Conservation (phyloP, 164 flowering plant species). For the Vitis amurensis region DNA sequence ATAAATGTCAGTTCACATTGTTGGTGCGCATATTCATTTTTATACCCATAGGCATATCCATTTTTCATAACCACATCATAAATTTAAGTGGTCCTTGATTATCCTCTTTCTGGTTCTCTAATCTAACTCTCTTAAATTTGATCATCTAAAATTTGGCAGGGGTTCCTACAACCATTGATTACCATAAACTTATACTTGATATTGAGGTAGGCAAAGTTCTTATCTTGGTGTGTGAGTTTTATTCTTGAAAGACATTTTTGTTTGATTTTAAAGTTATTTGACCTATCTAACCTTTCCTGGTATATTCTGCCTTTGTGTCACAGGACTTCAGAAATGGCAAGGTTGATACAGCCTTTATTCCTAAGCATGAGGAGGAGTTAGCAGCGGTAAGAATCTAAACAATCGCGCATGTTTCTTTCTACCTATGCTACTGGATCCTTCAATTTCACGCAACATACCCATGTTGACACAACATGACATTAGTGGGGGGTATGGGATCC, state of each 20-base stretch:
- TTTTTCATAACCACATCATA: too few species aligned
- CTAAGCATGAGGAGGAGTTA: conserved; percentile 89
- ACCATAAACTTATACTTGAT: conserved; percentile 96
- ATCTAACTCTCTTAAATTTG: neutral
- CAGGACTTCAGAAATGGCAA: conserved; percentile 96
- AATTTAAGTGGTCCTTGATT: neutral
- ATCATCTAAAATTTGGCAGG: conserved; percentile 44
- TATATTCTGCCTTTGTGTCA: conserved; percentile 11
- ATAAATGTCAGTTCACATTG: too few species aligned
- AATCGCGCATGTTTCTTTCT: too few species aligned
- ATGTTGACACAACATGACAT: too few species aligned
- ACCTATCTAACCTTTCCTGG: neutral
- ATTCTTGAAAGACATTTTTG: neutral
- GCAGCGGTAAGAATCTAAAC: conserved; percentile 49
- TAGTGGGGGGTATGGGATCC: too few species aligned
- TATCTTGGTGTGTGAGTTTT: neutral
- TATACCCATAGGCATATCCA: too few species aligned
- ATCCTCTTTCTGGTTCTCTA: neutral
- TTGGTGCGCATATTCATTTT: too few species aligned
- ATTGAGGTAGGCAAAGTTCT: conserved; percentile 57
- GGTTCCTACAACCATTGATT: conserved; percentile 93
- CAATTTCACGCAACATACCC: too few species aligned
- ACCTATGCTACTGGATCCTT: too few species aligned
- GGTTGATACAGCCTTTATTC: conserved; percentile 94
- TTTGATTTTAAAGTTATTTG: neutral